Percentiles rank a stretch among this genome's conserved stretches.
phyloP scores from a whole-genome alignment of 2,329 filamentous ascomycete species.

The Aspergillus japonicus region DNA sequence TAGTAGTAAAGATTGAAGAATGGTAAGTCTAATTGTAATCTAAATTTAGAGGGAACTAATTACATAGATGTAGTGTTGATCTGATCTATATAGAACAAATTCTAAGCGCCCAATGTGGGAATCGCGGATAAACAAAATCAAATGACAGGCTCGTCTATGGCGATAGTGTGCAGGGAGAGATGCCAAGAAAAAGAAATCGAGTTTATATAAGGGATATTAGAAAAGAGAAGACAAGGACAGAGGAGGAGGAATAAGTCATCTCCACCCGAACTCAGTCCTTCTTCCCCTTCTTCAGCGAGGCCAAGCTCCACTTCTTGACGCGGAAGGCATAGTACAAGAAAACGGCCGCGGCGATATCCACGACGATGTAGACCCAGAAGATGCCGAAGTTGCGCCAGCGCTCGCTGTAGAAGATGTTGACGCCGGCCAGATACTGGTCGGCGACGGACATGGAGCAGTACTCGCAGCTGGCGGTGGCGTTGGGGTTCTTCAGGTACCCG shows the following conservation, averaged over 20 bases:
- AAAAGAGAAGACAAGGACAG: neutral
- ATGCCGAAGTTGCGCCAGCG: conserved; percentile 69
- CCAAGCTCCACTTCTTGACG: conserved; percentile 27
- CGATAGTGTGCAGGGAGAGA: neutral
- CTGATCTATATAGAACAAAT: neutral
- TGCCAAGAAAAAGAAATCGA: neutral
- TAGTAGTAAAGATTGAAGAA: neutral
- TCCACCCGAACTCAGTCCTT: neutral
- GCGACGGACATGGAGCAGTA: conserved; percentile 44
- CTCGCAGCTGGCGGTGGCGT: conserved; percentile 52
- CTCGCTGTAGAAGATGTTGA: conserved; percentile 54
- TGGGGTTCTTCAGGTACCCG: conserved; percentile 55
- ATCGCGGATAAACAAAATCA: neutral
- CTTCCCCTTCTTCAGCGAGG: conserved; percentile 18
- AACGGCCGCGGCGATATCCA: conserved; percentile 56
- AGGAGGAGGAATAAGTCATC: neutral
- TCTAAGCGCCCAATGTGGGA: neutral
- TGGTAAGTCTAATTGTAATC: too few species aligned
- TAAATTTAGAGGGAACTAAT: too few species aligned
- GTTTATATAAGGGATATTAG: neutral
- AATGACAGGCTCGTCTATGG: neutral
- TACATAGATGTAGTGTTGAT: neutral
- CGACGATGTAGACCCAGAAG: conserved; percentile 57
- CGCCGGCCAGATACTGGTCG: conserved; percentile 40
- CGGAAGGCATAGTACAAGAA: conserved; percentile 41